phyloP scores from a whole-genome alignment of 805 yeast genomes.

The Vanderwaltozyma polyspora region DNA sequence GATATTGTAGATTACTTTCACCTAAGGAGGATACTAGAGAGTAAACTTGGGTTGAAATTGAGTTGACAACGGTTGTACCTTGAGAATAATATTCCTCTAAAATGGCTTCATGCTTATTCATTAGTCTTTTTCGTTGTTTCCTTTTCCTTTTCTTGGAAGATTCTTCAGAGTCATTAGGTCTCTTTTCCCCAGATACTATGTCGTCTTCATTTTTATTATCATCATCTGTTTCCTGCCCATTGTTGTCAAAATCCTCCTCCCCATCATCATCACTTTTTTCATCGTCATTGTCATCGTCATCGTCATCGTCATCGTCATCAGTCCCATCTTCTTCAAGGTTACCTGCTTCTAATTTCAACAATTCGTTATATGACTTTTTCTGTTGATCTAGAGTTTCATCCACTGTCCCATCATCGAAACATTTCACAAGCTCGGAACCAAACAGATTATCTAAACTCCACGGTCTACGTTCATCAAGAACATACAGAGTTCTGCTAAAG shows the following conservation, averaged over 20 bases:
- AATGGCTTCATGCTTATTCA: conserved; percentile 38
- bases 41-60: conserved; percentile 71
- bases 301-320: conserved; percentile 27
- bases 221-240: conserved; percentile 24
- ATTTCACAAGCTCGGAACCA: conserved; percentile 65
- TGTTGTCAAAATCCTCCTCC: conserved; percentile 9
- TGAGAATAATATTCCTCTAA: conserved; percentile 71
- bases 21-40: conserved; percentile 73
- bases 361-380: conserved; percentile 47
- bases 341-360: conserved; percentile 34
- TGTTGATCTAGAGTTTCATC: conserved; percentile 48
- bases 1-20: conserved; percentile 51
- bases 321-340: conserved; percentile 29
- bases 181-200: conserved; percentile 15
- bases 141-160: conserved; percentile 16
- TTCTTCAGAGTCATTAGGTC: conserved; percentile 11
- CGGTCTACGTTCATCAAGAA: conserved; percentile 88
- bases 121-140: conserved; percentile 33
- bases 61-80: conserved; percentile 68
- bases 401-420: conserved; percentile 79
- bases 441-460: conserved; percentile 92
- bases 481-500: conserved; percentile 52
- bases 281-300: conserved; percentile 27
- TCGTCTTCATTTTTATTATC: conserved; percentile 21
- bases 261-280: conserved; percentile 25